Evolutionary conservation across 2,329 filamentous ascomycete genomes (phyloP), one percentile per base, ranked within the genome.

Genomic region (Fusarium penzigii): DNA sequence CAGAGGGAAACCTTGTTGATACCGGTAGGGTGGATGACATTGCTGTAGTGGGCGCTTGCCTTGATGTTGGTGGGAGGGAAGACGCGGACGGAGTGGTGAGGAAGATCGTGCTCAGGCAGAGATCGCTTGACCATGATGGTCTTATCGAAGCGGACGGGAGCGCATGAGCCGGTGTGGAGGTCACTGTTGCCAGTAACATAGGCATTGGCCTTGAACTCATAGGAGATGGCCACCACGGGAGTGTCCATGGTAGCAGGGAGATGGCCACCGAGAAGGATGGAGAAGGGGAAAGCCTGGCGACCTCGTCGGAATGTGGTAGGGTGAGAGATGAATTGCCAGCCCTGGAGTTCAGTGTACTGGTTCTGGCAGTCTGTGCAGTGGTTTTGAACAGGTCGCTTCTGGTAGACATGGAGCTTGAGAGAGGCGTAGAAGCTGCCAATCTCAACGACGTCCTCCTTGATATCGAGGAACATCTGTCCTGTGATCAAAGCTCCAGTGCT

Each of bases 41-140:
- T 85, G 43, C 88, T 88, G 58, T 96, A 87, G 65, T 90, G 86
- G 57, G 94, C 88, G 66, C 86, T 87, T 52, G 91, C 89, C 61
- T 90, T 92, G 65, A 99, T 87, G 74, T 96, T 94, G 61, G 94
- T 99, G 0, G 94, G 93, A 44, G 93, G 94, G 74, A 99, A 99
- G 67, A 97, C 89, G 66, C 93, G 90, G 57, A 96, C 86, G 14
- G 90, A 95, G 73, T 92, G 87, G 73, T 95, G 93, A 55, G 95
- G 91, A 48, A 83, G 80, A 44, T 91, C 89, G 3, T 90, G 84
- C 48, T 88, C 74, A 8, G 75, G 80, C 25, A 97, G 83, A 34
- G 92, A 89, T 56, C 93, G 89, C 75, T 87, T 87, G 61, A 97
- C 82, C 49, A 86, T 79, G 42, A 97, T 77, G 10, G 82, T 81